A percentile compares a stretch with the other conserved stretches of the same genome.
Conservation (phyloP, 1,139 yeast genomes). For the Candida sp. region DNA sequence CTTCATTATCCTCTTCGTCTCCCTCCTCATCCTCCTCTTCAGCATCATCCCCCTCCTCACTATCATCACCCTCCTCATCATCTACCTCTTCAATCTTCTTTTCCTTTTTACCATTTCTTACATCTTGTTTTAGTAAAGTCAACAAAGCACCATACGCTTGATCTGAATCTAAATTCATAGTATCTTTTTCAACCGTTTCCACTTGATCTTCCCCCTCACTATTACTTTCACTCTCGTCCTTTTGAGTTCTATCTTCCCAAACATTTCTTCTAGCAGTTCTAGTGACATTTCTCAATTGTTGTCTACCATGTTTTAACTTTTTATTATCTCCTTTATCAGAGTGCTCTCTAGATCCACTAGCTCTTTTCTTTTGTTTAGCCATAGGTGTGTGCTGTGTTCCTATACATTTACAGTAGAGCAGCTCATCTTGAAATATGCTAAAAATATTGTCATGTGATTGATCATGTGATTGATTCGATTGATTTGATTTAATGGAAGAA, state of each 20-base stretch:
- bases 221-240: slow-evolving; percentile 13
- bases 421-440: too few relatives aligned
- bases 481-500: too few relatives aligned
- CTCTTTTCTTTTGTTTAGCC: slow-evolving; percentile 9
- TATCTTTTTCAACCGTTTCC: slow-evolving; percentile 7
- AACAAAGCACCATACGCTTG: slow-evolving; percentile 75
- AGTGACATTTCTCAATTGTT: slow-evolving; percentile 53
- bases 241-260: slow-evolving; percentile 6
- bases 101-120: slow-evolving; percentile 21
- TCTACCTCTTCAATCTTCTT: slow-evolving; percentile 15
- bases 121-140: slow-evolving; percentile 62
- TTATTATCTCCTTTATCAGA: slow-evolving; percentile 2
- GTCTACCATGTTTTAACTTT: slow-evolving; percentile 50
- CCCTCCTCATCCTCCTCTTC: slow-evolving; percentile 14
- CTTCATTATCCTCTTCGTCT: slow-evolving; percentile 22
- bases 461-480: too few relatives aligned
- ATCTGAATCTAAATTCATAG: slow-evolving; percentile 20
- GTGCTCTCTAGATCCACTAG: background rate
- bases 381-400: too few relatives aligned
- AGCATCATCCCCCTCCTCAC: slow-evolving; percentile 19
- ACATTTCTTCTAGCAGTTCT: slow-evolving; percentile 44
- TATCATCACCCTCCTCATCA: slow-evolving; percentile 14
- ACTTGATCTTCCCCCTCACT: slow-evolving; percentile 10
- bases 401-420: too few relatives aligned
- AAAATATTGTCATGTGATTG: too few relatives aligned